These are phyloP conservation scores for Fraxinus velutina DNA, from an alignment of 305 asterid genomes.

Conservation along the genomic window DNA sequence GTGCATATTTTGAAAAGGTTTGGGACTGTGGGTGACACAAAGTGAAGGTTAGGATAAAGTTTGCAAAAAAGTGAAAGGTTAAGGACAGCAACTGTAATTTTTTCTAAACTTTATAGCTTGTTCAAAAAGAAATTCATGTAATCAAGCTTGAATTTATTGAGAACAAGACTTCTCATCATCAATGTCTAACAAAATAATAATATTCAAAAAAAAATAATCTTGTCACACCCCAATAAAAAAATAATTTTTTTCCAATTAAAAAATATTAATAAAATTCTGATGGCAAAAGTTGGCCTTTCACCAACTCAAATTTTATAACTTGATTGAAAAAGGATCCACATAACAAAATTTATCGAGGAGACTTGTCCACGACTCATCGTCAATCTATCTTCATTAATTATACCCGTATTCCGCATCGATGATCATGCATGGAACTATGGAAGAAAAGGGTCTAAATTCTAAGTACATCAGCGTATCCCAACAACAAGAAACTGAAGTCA, in stretches of 20 bases:
- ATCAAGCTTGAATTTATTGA: neutral
- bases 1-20: neutral
- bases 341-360: neutral
- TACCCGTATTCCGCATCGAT: neutral
- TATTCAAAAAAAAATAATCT: neutral
- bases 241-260: neutral
- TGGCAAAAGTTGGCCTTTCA: neutral
- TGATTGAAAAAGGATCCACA: neutral
- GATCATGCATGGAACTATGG: neutral
- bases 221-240: neutral
- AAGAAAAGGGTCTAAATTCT: neutral
- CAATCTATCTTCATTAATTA: neutral
- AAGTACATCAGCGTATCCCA: neutral
- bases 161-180: neutral
- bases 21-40: too few relatives aligned
- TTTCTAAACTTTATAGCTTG: neutral
- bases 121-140: neutral
- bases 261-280: neutral
- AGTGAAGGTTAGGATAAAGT: too few relatives aligned
- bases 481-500: neutral
- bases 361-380: neutral
- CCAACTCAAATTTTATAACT: neutral
- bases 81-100: neutral
- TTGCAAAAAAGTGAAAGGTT: too few relatives aligned
- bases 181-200: neutral